phyloP scores from a whole-genome alignment of 2,329 filamentous ascomycete genomes.

The Metarhizium sp. region DNA sequence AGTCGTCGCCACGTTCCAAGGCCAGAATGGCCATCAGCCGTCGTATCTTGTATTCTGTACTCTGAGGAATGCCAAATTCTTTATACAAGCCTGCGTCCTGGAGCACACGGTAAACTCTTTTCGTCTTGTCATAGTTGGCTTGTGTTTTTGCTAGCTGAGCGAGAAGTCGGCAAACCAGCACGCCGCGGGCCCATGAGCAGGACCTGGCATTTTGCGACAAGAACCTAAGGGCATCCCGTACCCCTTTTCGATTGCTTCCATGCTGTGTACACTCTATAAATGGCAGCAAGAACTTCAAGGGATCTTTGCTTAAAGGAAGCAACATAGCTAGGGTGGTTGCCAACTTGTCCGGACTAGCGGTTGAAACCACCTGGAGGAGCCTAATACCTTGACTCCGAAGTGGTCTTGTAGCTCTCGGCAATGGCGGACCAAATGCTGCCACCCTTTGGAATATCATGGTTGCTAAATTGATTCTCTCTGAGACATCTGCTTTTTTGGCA shows the following conservation, averaged over 20 bases:
- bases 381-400: conserved; percentile 12
- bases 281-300: conserved; percentile 9
- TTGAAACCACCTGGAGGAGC: conserved; percentile 15
- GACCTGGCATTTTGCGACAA: conserved; percentile 6
- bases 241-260: conserved; percentile 2
- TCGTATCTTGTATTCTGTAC: conserved; percentile 19
- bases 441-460: conserved; percentile 11
- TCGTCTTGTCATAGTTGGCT: conserved; percentile 10
- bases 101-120: conserved; percentile 17
- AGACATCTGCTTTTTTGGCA: neutral
- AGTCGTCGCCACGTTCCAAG: conserved; percentile 18
- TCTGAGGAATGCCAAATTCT: conserved; percentile 7
- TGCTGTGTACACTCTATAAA: conserved; percentile 5
- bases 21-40: conserved; percentile 17
- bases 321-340: conserved; percentile 13
- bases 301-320: conserved; percentile 13
- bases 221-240: conserved; percentile 7
- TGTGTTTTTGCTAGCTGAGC: neutral
- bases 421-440: conserved; percentile 7
- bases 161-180: conserved; percentile 9
- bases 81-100: conserved; percentile 19
- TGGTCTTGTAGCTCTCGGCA: conserved; percentile 3
- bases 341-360: conserved; percentile 10
- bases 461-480: conserved; percentile 7
- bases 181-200: conserved; percentile 9